Evolutionary conservation across 2,329 filamentous ascomycete species (phyloP).

Genomic region (Pseudogymnoascus destructans): DNA sequence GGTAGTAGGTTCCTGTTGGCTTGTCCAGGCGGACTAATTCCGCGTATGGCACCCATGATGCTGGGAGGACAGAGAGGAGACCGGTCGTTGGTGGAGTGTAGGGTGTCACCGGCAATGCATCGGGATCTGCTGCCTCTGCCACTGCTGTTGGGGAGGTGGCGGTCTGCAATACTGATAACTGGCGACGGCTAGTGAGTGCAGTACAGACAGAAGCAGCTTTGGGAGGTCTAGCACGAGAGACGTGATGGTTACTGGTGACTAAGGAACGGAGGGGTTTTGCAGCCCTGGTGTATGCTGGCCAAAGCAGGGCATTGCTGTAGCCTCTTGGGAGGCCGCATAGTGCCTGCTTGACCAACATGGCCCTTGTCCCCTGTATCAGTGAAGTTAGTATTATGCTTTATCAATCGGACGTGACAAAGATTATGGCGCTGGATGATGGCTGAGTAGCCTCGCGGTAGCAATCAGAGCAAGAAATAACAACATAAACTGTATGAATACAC

Average conservation of each 20-base stretch:
- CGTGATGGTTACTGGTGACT: not conserved
- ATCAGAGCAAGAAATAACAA: not conserved
- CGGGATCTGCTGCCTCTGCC: not conserved
- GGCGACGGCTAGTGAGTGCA: not conserved
- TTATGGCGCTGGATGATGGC: not conserved
- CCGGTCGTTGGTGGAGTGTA: conserved; percentile 62
- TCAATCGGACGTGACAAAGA: not conserved
- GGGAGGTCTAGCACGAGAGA: not conserved
- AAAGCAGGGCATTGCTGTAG: not conserved
- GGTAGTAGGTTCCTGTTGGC: conserved; percentile 68
- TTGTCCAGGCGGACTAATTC: conserved; percentile 74
- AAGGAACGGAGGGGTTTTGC: not conserved
- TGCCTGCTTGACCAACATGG: conserved; percentile 7
- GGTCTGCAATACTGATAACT: not conserved
- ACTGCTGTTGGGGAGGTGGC: not conserved
- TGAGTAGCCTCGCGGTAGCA: not conserved
- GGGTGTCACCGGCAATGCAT: not conserved
- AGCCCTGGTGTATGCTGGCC: not conserved
- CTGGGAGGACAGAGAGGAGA: conserved; percentile 55
- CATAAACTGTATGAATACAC: not conserved
- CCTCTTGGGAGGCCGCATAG: not conserved
- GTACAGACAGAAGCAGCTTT: not conserved
- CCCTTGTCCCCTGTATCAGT: not conserved
- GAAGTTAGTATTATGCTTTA: not conserved
- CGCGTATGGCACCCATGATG: conserved; percentile 63